phyloP scores from a whole-genome alignment of 2,329 filamentous ascomycete genomes.

The Pestalotiopsis sp. region DNA sequence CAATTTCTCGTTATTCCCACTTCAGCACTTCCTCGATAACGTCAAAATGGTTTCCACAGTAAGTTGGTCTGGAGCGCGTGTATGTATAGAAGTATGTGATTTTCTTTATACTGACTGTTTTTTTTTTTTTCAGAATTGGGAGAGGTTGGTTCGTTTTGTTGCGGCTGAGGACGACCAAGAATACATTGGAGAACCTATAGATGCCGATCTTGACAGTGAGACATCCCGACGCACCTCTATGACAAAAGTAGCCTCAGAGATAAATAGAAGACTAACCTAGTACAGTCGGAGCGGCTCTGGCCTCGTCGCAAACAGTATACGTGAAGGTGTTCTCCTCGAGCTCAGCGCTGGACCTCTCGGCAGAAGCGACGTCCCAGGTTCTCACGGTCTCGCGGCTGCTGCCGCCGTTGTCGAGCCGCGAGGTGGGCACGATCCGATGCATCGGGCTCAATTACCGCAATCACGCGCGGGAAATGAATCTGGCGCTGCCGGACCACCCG shows the following conservation, averaged over 20 bases:
- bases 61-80: too few species aligned
- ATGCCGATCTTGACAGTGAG: conserved; percentile 13
- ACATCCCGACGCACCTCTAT: not conserved
- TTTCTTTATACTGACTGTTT: not conserved
- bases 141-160: conserved; percentile 17
- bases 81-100: too few species aligned
- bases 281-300: conserved; percentile 15
- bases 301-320: conserved; percentile 9
- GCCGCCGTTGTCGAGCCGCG: conserved; percentile 9
- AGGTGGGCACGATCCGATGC: conserved; percentile 18
- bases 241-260: not conserved
- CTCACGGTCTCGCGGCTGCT: conserved; percentile 12
- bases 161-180: conserved; percentile 12
- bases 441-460: conserved; percentile 39
- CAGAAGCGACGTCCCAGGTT: not conserved
- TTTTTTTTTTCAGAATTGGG: conserved; percentile 10
- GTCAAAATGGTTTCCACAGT: too few species aligned
- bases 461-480: conserved; percentile 37
- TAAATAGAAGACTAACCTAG: too few species aligned
- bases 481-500: conserved; percentile 23
- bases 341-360: conserved; percentile 12
- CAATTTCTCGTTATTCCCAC: too few species aligned
- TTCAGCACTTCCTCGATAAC: too few species aligned
- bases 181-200: conserved; percentile 16
- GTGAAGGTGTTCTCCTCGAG: conserved; percentile 7